phyloP scores from a whole-genome alignment of 139 green algal species.

The Picochlorum sp. region DNA sequence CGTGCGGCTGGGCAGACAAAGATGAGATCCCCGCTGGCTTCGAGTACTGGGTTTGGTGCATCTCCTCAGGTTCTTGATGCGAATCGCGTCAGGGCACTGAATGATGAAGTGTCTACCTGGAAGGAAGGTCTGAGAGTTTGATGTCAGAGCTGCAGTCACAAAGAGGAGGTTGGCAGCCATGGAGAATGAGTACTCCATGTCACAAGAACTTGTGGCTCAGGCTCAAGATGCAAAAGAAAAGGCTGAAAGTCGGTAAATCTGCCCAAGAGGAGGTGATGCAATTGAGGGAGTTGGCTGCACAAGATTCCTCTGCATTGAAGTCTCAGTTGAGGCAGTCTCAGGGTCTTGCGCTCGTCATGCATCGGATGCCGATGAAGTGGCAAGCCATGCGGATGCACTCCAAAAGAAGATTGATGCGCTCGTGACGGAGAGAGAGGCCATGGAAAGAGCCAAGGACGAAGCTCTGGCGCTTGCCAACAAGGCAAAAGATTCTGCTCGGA shows the following conservation, averaged over 20 bases:
- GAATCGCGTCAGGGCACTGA: slow-evolving; percentile 3
- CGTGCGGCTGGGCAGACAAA: not conserved
- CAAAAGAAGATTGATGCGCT: slow-evolving; percentile 2
- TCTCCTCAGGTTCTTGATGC: not conserved
- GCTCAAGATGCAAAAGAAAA: slow-evolving; percentile 3
- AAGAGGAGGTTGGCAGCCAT: not conserved
- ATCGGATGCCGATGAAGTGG: slow-evolving; percentile 10
- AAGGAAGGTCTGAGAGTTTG: slow-evolving; percentile 8
- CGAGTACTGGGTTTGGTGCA: not conserved
- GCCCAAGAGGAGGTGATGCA: slow-evolving; percentile 7
- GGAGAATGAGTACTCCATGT: not conserved
- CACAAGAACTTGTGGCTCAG: not conserved
- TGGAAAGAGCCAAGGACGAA: not conserved
- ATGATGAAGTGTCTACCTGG: slow-evolving; percentile 6
- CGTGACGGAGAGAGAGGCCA: not conserved
- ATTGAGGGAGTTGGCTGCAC: slow-evolving; percentile 13
- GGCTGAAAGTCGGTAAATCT: slow-evolving; percentile 5
- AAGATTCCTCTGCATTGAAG: slow-evolving; percentile 6
- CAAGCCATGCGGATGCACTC: not conserved
- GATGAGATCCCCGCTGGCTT: too few species aligned
- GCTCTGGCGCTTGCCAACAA: not conserved
- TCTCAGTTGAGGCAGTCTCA: slow-evolving; percentile 16
- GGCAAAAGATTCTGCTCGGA: not conserved
- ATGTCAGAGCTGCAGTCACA: slow-evolving; percentile 1
- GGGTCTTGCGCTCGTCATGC: slow-evolving; percentile 1